Evolutionary conservation across 2,329 filamentous ascomycete species (phyloP), one percentile per base, ranked within the genome.

Genomic region (Ploettnerulaceae sp.): DNA sequence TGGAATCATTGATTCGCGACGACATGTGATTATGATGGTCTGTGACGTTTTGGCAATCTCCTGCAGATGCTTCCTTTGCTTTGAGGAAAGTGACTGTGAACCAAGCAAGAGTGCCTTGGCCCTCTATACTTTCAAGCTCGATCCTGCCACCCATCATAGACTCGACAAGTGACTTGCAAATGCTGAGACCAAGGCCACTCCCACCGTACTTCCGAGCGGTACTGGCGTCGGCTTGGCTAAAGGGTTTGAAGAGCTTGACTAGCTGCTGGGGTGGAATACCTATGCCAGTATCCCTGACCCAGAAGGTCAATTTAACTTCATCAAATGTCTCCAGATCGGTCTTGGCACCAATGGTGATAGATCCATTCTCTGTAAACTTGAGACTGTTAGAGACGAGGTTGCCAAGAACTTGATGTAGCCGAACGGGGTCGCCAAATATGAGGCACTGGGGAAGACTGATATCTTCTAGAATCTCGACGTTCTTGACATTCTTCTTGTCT

Each of bases 121-220:
- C 81, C 50, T 88, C 81, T 31, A 79, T 74, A 53, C 86, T 93
- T 51, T 93, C 84, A 1, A 96, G 76, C 67, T 82, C 82, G 51
- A 96, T 94, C 51, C 77, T 81, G 32, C 90, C 90, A 51, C 87
- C 82, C 78, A 96, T 90, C 67, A 95, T 90, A 15, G 86, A 88
- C 68, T 95, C 87, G 52, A 96, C 89, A 33, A 96, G 81, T 0
- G 87, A 90, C 67, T 95, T 95, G 76, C 90, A 95, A 55, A 96
- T 96, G 61, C 87, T 94, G 33, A 96, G 74, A 2, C 90, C 90
- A 2, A 96, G 79, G 18, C 90, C 90, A 56, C 89, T 95, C 33
- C 90, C 90, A 31, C 90, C 90, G 58, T 95, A 96, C 62, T 89
- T 93, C 42, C 90, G 76, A 44, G 89, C 89, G 2, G 89, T 95